Conservation (phyloP, 2,329 filamentous ascomycete genomes). For the Ophiostoma montium region DNA sequence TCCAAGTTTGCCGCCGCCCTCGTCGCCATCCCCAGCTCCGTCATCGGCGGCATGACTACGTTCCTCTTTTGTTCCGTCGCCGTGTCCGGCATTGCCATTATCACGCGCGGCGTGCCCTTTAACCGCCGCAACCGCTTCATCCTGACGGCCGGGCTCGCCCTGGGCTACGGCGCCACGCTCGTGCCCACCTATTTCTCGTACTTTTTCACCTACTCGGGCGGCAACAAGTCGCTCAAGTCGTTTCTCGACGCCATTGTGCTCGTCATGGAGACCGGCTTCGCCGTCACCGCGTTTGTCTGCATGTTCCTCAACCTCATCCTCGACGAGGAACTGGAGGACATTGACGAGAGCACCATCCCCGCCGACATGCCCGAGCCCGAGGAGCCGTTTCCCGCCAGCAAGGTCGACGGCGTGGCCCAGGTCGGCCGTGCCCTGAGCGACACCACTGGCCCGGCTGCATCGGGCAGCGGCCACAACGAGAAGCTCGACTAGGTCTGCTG, state of each 20-base stretch:
- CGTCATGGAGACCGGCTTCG: slow-evolving; percentile 62
- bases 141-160: slow-evolving; percentile 56
- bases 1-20: slow-evolving; percentile 71
- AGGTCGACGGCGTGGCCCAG: not conserved
- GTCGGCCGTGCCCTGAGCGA: not conserved
- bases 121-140: slow-evolving; percentile 74
- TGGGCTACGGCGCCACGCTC: slow-evolving; percentile 59
- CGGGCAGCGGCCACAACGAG: not conserved
- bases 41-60: slow-evolving; percentile 61
- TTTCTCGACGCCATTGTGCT: slow-evolving; percentile 63
- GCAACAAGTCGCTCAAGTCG: slow-evolving; percentile 52
- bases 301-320: slow-evolving; percentile 61
- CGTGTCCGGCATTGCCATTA: slow-evolving; percentile 64
- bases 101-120: slow-evolving; percentile 54
- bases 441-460: not conserved
- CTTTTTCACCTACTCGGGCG: slow-evolving; percentile 59
- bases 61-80: slow-evolving; percentile 69
- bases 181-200: slow-evolving; percentile 53
- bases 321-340: slow-evolving; percentile 62
- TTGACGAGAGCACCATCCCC: slow-evolving; percentile 26
- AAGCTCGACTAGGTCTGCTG: not conserved
- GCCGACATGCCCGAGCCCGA: slow-evolving; percentile 7
- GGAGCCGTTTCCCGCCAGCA: not conserved
- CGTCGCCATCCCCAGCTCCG: slow-evolving; percentile 55
- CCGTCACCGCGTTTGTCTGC: slow-evolving; percentile 58